Percentiles rank a stretch among this genome's conserved stretches.
phyloP scores from a whole-genome alignment of 1,139 yeast genomes.

The Blastobotrys petasosporus region DNA sequence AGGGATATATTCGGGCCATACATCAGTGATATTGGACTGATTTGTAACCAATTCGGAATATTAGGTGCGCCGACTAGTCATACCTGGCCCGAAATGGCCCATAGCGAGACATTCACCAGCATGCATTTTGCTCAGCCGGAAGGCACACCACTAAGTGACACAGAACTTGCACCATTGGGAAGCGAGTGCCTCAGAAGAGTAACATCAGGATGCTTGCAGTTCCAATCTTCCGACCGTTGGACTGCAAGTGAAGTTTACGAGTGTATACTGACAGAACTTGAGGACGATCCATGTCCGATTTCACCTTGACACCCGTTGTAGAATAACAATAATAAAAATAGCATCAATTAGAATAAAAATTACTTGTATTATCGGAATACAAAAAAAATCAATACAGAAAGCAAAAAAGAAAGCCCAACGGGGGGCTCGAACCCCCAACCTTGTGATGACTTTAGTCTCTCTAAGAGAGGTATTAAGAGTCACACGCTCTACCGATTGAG shows the following conservation, averaged over 20 bases:
- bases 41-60: conserved; percentile 52
- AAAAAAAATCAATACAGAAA: not conserved
- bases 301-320: not conserved
- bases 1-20: conserved; percentile 37
- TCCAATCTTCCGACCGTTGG: conserved; percentile 37
- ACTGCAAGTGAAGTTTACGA: conserved; percentile 25
- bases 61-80: conserved; percentile 64
- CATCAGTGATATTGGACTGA: conserved; percentile 58
- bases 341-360: too few species aligned
- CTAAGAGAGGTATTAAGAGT: not conserved
- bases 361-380: too few species aligned
- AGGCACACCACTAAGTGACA: conserved; percentile 37
- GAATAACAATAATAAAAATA: not conserved
- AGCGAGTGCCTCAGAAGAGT: conserved; percentile 13
- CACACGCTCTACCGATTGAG: conserved; percentile 2
- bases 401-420: not conserved
- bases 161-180: too few species aligned
- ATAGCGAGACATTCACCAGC: conserved; percentile 38
- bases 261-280: not conserved
- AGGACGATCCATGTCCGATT: not conserved
- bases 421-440: conserved; percentile 3
- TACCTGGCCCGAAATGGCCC: conserved; percentile 44
- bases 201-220: conserved; percentile 37
- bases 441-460: not conserved
- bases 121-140: conserved; percentile 36